A percentile compares a stretch with the other conserved stretches of the same genome.
Evolutionary conservation across 2,329 filamentous ascomycete species (phyloP).

Genomic region (Aspergillus terreus): DNA sequence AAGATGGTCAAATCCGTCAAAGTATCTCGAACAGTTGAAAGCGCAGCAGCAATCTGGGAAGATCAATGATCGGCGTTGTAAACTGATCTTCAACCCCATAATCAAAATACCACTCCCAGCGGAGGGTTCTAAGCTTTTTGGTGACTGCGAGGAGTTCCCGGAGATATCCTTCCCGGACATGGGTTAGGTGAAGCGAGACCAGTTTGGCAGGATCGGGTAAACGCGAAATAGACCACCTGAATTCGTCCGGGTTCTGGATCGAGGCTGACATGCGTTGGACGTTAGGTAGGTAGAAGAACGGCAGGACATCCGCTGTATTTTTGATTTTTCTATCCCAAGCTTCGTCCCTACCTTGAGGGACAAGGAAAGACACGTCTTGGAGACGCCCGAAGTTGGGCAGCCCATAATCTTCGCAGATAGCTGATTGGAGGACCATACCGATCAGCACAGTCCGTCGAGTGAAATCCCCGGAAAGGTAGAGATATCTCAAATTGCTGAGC

Average conservation of each 20-base stretch:
- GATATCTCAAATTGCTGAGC: constrained; percentile 10
- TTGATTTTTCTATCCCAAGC: constrained; percentile 1
- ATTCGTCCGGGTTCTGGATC: constrained; percentile 14
- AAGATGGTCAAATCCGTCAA: constrained; percentile 3
- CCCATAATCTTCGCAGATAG: constrained; percentile 4
- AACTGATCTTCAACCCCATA: constrained; percentile 3
- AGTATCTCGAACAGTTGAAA: constrained; percentile 17
- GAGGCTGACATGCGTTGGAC: constrained; percentile 12
- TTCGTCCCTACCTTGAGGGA: background rate
- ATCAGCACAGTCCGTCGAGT: constrained; percentile 8
- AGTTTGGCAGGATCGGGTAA: constrained; percentile 5
- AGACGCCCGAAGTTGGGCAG: constrained; percentile 10
- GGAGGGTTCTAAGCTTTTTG: constrained; percentile 5
- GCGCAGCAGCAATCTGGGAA: constrained; percentile 13
- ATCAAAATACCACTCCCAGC: constrained; percentile 14
- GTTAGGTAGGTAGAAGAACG: constrained; percentile 18
- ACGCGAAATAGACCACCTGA: constrained; percentile 13
- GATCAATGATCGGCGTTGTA: constrained; percentile 7
- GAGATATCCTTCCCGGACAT: constrained; percentile 10
- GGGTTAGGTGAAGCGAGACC: constrained; percentile 9
- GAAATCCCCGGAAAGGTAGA: constrained; percentile 11
- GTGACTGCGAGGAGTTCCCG: constrained; percentile 9
- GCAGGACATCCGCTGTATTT: constrained; percentile 14
- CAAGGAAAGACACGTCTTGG: background rate
- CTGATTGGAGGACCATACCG: constrained; percentile 12